A percentile compares a stretch with the other conserved stretches of the same genome.
phyloP scores from a whole-genome alignment of 2,329 filamentous ascomycete species.

The Leptosphaerulina australis region DNA sequence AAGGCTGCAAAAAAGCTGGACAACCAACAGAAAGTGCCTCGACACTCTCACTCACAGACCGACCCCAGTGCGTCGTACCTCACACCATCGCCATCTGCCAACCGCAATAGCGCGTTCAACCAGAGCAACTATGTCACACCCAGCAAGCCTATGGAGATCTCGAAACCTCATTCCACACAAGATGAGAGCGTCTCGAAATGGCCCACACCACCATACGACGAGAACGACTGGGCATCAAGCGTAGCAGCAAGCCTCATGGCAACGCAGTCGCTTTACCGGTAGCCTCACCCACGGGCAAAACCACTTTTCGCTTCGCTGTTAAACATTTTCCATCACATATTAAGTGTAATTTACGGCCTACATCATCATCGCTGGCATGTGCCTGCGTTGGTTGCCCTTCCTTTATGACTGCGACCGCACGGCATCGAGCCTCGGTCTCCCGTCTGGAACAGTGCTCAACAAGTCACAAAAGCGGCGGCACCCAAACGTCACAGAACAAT shows the following conservation, averaged over 20 bases:
- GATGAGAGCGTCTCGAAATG: constrained; percentile 70
- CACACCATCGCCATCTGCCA: constrained; percentile 81
- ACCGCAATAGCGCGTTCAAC: constrained; percentile 78
- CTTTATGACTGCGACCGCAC: constrained; percentile 43
- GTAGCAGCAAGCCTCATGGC: constrained; percentile 72
- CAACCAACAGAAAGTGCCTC: constrained; percentile 52
- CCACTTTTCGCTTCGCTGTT: constrained; percentile 14
- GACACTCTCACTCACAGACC: constrained; percentile 66
- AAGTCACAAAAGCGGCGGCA: constrained; percentile 16
- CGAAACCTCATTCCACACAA: constrained; percentile 51
- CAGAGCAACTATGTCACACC: constrained; percentile 65
- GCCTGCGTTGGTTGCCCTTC: constrained; percentile 29
- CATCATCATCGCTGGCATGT: constrained; percentile 26
- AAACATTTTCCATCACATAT: constrained; percentile 27
- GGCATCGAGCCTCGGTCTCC: constrained; percentile 40
- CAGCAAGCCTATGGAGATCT: constrained; percentile 73
- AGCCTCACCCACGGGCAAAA: not conserved
- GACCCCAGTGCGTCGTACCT: constrained; percentile 66
- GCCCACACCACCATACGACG: constrained; percentile 94
- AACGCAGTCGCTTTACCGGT: constrained; percentile 47
- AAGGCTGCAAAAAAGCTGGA: constrained; percentile 75
- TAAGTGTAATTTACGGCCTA: constrained; percentile 28
- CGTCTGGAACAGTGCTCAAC: constrained; percentile 46
- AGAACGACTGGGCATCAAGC: constrained; percentile 86
- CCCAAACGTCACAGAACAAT: constrained; percentile 31